These are phyloP conservation scores for Acephala macrosclerotiorum DNA, from an alignment of 2,329 filamentous ascomycete species.

Conservation along the genomic window DNA sequence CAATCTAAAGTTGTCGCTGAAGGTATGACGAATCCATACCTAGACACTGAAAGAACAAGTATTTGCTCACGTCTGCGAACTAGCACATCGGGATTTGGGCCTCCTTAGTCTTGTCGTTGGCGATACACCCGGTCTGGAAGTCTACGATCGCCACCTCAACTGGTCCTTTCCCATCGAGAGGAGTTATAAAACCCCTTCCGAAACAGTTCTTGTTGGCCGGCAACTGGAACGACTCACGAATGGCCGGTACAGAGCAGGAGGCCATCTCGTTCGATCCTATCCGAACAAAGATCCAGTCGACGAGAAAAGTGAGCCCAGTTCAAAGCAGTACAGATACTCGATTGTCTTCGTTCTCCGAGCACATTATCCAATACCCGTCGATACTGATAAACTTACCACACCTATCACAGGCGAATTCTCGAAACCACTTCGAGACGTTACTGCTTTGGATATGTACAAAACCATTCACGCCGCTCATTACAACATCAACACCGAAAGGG, in stretches of 20 bases:
- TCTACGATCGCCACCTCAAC: constrained; percentile 29
- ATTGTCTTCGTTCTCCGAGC: constrained; percentile 41
- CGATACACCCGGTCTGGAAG: constrained; percentile 39
- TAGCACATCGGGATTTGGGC: constrained; percentile 39
- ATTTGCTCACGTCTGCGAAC: constrained; percentile 10
- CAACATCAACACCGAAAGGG: constrained; percentile 36
- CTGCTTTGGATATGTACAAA: constrained; percentile 31
- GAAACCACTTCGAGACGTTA: constrained; percentile 28
- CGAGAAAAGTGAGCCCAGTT: background rate
- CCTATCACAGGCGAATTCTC: constrained; percentile 36
- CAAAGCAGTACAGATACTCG: constrained; percentile 33
- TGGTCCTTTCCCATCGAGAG: constrained; percentile 36
- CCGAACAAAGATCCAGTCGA: background rate
- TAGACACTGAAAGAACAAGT: background rate
- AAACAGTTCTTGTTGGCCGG: constrained; percentile 36
- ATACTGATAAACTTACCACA: constrained; percentile 38
- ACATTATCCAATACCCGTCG: constrained; percentile 32
- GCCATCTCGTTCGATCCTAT: constrained; percentile 37
- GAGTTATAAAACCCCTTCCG: constrained; percentile 27
- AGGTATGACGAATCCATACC: constrained; percentile 25
- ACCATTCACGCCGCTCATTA: constrained; percentile 32
- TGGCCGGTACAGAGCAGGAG: constrained; percentile 34
- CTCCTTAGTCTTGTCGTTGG: constrained; percentile 39
- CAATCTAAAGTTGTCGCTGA: constrained; percentile 36
- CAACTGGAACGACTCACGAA: constrained; percentile 38